Base-by-base conservation (phyloP, 768 basidiomycete species). In the Tylopilus sp. region DNA sequence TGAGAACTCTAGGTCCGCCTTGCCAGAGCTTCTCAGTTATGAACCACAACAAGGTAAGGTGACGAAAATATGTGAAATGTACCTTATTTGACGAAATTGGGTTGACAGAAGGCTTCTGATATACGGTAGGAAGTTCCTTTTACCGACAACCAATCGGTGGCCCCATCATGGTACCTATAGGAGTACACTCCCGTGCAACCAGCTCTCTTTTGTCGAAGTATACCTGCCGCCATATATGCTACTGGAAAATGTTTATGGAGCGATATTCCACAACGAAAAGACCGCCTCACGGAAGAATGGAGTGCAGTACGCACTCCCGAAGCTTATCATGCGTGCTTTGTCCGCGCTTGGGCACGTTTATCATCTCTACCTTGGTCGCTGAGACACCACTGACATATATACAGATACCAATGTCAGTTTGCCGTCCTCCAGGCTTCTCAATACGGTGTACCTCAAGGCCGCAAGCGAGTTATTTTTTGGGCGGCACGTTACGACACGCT, bases 11-110 rank as follows among this genome's bases (percentile, higher is more conserved):
- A 87, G 87, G 87, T 3, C 86, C 87, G 4, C 88, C 88, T 12
- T 90, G 88, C 58, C 88, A 89, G 56, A 78, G 82, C 3, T 90
- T 88, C 57, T 84, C 82, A 53, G 59, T 68, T 0, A 82, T 82
- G 52, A 90, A 89, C 49, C 80, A 81, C 53, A 65, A 69, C 33
- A 82, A 80, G 62, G 85, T 83, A 52, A 61, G 73, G 58, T 12
- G 18, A 44, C 28, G 35, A 47, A 40, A 38, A 21, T 2, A 25
- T 20, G 28, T 8, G 33, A 31, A 22, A 21, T 20, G 13, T 44
- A 38, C 48, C 21, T 44, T 49, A 38, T 12, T 33, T 53, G 48
- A 54, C 42, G 26, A 41, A n/a, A 15, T 40, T 46, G 25, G 38
- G 38, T 28, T 25, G 33, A 56, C 48, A 85, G 82, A 77, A 70